Percentiles rank a stretch among this genome's conserved stretches.
phyloP scores from a whole-genome alignment of 768 basidiomycete species.

The Tubosaeta sp. region DNA sequence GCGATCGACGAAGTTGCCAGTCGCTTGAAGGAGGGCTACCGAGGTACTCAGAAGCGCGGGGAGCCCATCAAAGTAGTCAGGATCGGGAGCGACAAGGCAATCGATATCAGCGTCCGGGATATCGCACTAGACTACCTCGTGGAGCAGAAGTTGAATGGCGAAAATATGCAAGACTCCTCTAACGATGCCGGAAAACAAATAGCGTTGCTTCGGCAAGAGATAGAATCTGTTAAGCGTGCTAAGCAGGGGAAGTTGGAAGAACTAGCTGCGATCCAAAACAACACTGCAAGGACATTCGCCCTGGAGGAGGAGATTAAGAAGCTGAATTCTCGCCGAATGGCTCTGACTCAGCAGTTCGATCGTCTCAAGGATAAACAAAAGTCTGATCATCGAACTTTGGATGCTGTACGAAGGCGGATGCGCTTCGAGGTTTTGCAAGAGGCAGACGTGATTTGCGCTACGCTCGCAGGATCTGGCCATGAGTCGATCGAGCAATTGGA shows the following conservation, averaged over 20 bases:
- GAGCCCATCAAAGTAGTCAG: conserved; percentile 80
- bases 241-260: conserved; percentile 61
- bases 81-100: conserved; percentile 72
- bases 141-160: conserved; percentile 61
- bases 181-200: conserved; percentile 60
- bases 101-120: conserved; percentile 78
- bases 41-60: conserved; percentile 48
- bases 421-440: conserved; percentile 74
- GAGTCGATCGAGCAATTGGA: conserved; percentile 78
- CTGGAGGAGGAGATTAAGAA: conserved; percentile 70
- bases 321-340: conserved; percentile 61
- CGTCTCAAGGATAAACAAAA: conserved; percentile 78
- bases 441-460: conserved; percentile 92
- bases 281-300: conserved; percentile 45
- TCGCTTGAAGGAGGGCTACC: conserved; percentile 78
- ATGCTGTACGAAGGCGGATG: conserved; percentile 71
- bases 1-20: conserved; percentile 95
- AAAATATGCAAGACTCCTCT: conserved; percentile 34
- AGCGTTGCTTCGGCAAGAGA: conserved; percentile 53
- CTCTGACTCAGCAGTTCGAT: conserved; percentile 67
- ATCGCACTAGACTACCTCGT: conserved; percentile 85
- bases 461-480: conserved; percentile 90
- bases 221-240: conserved; percentile 61
- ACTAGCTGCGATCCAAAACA: conserved; percentile 51
- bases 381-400: conserved; percentile 74